Evolutionary conservation across 106 monocot species (phyloP), one percentile per base, ranked within the genome.

Genomic region (Dendrobium nobile): DNA sequence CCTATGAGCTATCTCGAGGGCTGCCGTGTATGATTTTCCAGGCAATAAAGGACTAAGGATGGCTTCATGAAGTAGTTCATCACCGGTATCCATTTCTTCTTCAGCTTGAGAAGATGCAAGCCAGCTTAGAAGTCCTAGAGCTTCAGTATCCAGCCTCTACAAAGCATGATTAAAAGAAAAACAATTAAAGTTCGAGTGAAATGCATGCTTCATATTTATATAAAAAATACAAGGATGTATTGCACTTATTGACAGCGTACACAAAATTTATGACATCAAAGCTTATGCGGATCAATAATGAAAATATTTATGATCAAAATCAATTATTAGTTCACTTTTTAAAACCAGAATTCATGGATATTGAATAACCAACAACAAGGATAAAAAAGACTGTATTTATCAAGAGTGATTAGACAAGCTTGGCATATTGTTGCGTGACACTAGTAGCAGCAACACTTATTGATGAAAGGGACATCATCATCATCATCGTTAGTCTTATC

Each of bases 31-130:
- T 42, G 85, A 79, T 80, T 88, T 87, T 80, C 72, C 70, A 20
- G 85, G 79, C 55, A 92, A 87, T 81, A 92, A 79, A 72, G 94
- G 93, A 79, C 87, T 91, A n/a, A 92, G 76, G 56, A 98, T 88
- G 54, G 85, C 89, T 90, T 94, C 92, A 82, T 83, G 78, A 45
- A 81, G 78, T 26, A 98, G 78, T 42, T 94, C 92, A 85, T 98
- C 97, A 79, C 92, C 94, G 80, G 82, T 73, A 80, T 64, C 87
- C 43, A 89, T 73, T 58, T 92, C 92, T 76, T 89, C 90, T 47
- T 79, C 85, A 79, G 92, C 94, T 86, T 98, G 92, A 74, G 97
- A 92, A 81, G 97, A 94, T 26, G 97, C 90, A 73, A 98, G 83
- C 94, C 97, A 98, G 80, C 82, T 88, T 58, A 98, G 75, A 87